Evolutionary conservation across 2,329 filamentous ascomycete genomes (phyloP).

Genomic region (Trichoderma polysporum): DNA sequence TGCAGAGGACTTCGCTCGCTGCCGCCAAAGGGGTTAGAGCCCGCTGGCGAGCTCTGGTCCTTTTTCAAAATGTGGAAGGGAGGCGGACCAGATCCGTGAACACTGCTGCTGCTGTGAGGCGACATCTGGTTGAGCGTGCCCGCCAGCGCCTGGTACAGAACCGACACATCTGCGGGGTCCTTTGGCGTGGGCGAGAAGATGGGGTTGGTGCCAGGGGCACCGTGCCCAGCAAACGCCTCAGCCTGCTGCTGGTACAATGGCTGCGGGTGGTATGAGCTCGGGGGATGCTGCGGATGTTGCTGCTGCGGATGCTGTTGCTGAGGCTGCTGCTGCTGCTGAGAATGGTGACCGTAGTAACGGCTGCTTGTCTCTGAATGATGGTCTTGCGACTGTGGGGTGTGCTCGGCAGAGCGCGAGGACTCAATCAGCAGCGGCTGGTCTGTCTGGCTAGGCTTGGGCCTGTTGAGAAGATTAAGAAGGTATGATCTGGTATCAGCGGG

Average conservation of each 20-base stretch:
- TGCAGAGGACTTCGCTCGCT: conserved; percentile 45
- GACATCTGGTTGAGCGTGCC: conserved; percentile 41
- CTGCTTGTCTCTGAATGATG: conserved; percentile 30
- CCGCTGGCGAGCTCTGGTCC: conserved; percentile 41
- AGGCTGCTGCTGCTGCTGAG: conserved; percentile 25
- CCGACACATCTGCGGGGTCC: conserved; percentile 40
- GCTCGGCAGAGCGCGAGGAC: conserved; percentile 41
- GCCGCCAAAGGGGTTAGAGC: conserved; percentile 37
- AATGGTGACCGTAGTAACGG: conserved; percentile 34
- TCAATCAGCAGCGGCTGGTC: conserved; percentile 48
- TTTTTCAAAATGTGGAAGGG: conserved; percentile 54
- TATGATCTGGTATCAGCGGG: conserved; percentile 77
- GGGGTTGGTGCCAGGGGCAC: conserved; percentile 30
- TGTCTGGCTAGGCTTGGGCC: conserved; percentile 65
- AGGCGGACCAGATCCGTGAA: conserved; percentile 35
- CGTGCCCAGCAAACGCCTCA: conserved; percentile 30
- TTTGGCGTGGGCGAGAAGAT: conserved; percentile 34
- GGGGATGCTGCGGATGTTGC: conserved; percentile 29
- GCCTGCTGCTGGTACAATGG: conserved; percentile 29
- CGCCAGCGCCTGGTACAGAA: conserved; percentile 40
- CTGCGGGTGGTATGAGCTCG: conserved; percentile 29
- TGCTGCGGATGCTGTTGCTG: conserved; percentile 26
- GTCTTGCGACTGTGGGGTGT: conserved; percentile 47
- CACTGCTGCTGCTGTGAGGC: conserved; percentile 42
- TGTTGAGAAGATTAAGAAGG: conserved; percentile 80